Percentiles rank a stretch among this genome's conserved stretches.
Evolutionary conservation across 1,284 basidiomycete species (phyloP).

Genomic region (Fistulina hepatica): DNA sequence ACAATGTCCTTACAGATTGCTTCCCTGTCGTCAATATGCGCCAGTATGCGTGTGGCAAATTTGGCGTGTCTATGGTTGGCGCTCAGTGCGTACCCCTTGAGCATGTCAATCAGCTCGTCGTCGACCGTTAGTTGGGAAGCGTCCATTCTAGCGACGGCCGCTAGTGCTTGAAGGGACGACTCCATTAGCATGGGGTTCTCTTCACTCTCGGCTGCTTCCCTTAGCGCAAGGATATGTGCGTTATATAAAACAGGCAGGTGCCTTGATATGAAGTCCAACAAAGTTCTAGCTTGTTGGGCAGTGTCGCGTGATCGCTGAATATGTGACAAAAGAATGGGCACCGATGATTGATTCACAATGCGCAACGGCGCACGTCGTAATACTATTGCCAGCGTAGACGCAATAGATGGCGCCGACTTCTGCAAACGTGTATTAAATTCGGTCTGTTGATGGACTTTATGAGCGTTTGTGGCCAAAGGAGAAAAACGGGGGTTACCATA

Average conservation of each 20-base stretch:
- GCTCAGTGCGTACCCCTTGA: conserved; percentile 49
- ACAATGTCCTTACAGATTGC: conserved; percentile 45
- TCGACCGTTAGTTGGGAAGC: too few species aligned
- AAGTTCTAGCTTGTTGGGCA: conserved; percentile 36
- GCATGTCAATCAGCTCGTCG: conserved; percentile 58
- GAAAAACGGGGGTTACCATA: conserved; percentile 35
- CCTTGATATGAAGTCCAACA: conserved; percentile 66
- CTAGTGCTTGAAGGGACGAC: conserved; percentile 65
- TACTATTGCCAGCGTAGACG: conserved; percentile 64
- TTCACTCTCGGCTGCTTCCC: conserved; percentile 50
- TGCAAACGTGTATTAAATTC: conserved; percentile 74
- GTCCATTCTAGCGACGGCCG: conserved; percentile 54
- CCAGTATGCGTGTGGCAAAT: conserved; percentile 75
- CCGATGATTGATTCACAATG: conserved; percentile 75
- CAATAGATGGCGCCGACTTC: conserved; percentile 49
- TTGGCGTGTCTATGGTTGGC: conserved; percentile 70
- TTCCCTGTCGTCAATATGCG: conserved; percentile 44
- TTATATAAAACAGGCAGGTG: conserved; percentile 67
- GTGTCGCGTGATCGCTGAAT: conserved; percentile 32
- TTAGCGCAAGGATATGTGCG: conserved; percentile 64
- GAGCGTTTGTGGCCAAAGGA: neutral
- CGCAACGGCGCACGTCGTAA: conserved; percentile 65
- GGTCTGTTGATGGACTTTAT: conserved; percentile 32
- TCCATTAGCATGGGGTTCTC: conserved; percentile 51
- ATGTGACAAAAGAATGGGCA: conserved; percentile 69